Conservation (phyloP, 2,329 filamentous ascomycete genomes). For the Aspergillus alliaceus region DNA sequence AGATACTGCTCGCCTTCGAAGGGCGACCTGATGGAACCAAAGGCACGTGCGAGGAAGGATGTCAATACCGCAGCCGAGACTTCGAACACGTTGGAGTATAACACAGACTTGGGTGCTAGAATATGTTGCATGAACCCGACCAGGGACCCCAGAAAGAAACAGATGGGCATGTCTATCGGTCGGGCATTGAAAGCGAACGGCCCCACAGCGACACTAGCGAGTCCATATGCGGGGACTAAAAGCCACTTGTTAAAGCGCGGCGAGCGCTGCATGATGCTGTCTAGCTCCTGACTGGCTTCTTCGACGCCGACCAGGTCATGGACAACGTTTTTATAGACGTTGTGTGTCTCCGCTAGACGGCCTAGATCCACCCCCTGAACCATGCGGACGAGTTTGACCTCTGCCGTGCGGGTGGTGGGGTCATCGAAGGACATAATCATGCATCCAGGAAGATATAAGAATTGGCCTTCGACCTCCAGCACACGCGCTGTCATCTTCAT, state of each 20-base stretch:
- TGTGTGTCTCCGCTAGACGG: constrained; percentile 42
- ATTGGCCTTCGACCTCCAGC: constrained; percentile 82
- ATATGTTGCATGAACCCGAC: constrained; percentile 73
- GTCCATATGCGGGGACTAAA: constrained; percentile 66
- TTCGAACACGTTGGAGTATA: constrained; percentile 64
- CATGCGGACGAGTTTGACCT: constrained; percentile 43
- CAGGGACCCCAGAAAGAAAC: constrained; percentile 71
- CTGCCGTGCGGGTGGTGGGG: constrained; percentile 42
- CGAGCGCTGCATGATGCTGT: constrained; percentile 55
- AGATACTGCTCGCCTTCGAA: constrained; percentile 32
- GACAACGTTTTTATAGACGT: constrained; percentile 46
- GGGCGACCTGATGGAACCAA: constrained; percentile 60
- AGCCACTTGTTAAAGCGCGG: constrained; percentile 55
- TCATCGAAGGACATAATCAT: constrained; percentile 68
- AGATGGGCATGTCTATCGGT: constrained; percentile 73
- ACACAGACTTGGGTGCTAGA: constrained; percentile 70
- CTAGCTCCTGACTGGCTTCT: constrained; percentile 40
- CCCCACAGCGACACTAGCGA: constrained; percentile 72
- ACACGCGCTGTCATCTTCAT: constrained; percentile 84
- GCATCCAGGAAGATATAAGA: constrained; percentile 66
- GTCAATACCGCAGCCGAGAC: constrained; percentile 63
- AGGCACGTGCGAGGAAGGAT: constrained; percentile 65
- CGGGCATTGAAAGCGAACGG: constrained; percentile 77
- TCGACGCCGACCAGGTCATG: constrained; percentile 45
- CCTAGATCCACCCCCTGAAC: constrained; percentile 42